Evolutionary conservation across 2,329 filamentous ascomycete species (phyloP).

Genomic region (Nemania sp.): DNA sequence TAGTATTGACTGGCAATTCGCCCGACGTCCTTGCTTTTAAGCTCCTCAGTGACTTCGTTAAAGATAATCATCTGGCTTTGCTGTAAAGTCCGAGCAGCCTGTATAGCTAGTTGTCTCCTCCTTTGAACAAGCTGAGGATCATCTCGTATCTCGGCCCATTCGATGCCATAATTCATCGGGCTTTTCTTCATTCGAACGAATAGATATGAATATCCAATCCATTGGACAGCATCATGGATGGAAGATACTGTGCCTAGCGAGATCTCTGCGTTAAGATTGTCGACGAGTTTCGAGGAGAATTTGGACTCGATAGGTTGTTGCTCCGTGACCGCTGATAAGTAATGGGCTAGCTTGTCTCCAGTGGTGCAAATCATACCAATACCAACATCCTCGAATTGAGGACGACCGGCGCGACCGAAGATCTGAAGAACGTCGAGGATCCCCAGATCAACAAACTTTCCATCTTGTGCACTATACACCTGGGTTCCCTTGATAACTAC

Average conservation of each 20-base stretch:
- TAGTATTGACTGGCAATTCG: conserved; percentile 98
- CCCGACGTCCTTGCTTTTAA: conserved; percentile 92
- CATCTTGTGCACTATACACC: conserved; percentile 93
- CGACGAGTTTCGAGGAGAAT: conserved; percentile 90
- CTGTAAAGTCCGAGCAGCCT: conserved; percentile 84
- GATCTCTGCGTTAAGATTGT: conserved; percentile 96
- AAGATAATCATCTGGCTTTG: conserved; percentile 99
- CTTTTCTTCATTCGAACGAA: conserved; percentile 96
- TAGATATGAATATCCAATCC: conserved; percentile 96
- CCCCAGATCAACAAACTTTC: conserved; percentile 93
- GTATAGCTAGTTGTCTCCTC: conserved; percentile 81
- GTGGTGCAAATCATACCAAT: conserved; percentile 98
- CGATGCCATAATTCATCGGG: conserved; percentile 89
- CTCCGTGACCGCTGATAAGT: conserved; percentile 88
- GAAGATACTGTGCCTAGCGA: conserved; percentile 93
- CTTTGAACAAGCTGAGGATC: conserved; percentile 87
- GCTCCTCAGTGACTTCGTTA: conserved; percentile 90
- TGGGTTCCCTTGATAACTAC: conserved; percentile 98
- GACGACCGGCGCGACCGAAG: conserved; percentile 95
- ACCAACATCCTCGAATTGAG: conserved; percentile 95
- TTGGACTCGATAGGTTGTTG: conserved; percentile 97
- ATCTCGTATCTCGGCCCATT: conserved; percentile 86
- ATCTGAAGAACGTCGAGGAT: conserved; percentile 98
- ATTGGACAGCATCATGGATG: conserved; percentile 88
- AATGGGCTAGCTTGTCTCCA: conserved; percentile 89